Base-by-base conservation (phyloP, 768 basidiomycete species). In the Russula griseocarnosa region DNA sequence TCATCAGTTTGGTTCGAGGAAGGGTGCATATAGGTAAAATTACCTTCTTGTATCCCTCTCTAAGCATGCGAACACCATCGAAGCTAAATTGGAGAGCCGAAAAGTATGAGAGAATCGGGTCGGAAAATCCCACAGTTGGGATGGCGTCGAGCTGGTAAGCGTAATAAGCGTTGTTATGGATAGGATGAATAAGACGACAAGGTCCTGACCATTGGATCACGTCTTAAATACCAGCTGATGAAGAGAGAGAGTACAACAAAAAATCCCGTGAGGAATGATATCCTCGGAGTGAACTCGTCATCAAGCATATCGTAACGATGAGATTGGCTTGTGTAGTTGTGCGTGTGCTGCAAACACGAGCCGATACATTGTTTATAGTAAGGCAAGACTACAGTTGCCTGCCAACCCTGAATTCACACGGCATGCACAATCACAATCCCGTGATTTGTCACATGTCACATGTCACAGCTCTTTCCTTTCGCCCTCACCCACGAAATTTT, bases 91-190 rank as follows among this genome's bases (percentile, higher is more conserved):
- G 34, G 53, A 36, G 2, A 44, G 59, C 66, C 5, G 58, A 63
- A 13, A 55, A 40, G 54, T 69, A 76, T 3, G 74, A 75, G 26
- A 72, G 66, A 1, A 76, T 42, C 32, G 72, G 69, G 16, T 52
- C 61, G 4, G 65, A 70, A 49, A 49, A 14, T 24, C 49, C 49
- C 26, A 49, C 14, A 13, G 49, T 49, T 14, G 49, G 49, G 24
- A 49, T 53, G 6, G 30, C 20, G 5, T 34, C 30, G n/a, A 53
- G 28, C 52, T 53, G 28, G 32, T 18, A 6, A 20, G 6, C 5
- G 44, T n/a, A n/a, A n/a, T n/a, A n/a, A n/a, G n/a, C n/a, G n/a
- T n/a, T n/a, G n/a, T n/a, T n/a, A n/a, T n/a, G n/a, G 11, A 26
- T 13, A 10, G 0, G 1, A 16, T n/a, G 1, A n/a, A 10, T 20